Evolutionary conservation across 1,284 basidiomycete species (phyloP).

Genomic region (Papiliotrema laurentii): DNA sequence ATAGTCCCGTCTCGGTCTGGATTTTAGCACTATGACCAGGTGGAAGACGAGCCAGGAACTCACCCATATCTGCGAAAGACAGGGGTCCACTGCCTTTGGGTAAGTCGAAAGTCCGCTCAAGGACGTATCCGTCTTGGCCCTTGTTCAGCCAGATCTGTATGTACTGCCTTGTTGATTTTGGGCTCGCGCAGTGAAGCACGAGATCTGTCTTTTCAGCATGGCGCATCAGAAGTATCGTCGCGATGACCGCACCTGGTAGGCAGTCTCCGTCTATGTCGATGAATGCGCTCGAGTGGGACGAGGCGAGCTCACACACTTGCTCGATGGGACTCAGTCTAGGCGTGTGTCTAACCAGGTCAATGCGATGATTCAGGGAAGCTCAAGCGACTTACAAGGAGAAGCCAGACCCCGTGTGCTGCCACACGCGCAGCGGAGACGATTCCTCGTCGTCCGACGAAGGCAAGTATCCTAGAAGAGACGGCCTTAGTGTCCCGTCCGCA

Average conservation of each 20-base stretch:
- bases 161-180: constrained; percentile 51
- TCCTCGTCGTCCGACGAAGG: constrained; percentile 31
- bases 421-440: constrained; percentile 7
- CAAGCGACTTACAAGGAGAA: constrained; percentile 18
- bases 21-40: neutral
- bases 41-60: constrained; percentile 34
- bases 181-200: constrained; percentile 74
- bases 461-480: constrained; percentile 76
- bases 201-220: constrained; percentile 57
- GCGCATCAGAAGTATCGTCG: neutral
- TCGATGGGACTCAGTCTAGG: constrained; percentile 20
- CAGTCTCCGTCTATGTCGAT: constrained; percentile 96
- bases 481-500: constrained; percentile 77
- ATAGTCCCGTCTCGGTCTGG: constrained; percentile 92
- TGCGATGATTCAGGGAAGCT: no score
- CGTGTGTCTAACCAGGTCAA: no score
- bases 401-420: constrained; percentile 29
- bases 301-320: constrained; percentile 63
- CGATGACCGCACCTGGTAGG: constrained; percentile 63
- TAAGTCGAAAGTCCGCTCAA: constrained; percentile 65
- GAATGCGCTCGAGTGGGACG: constrained; percentile 92
- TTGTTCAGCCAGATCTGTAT: constrained; percentile 92
- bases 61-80: constrained; percentile 88
- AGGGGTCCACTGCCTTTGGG: constrained; percentile 75
- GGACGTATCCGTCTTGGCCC: constrained; percentile 66